Evolutionary conservation across 257 asterid genomes (phyloP).

Genomic region (Mentha longifolia): DNA sequence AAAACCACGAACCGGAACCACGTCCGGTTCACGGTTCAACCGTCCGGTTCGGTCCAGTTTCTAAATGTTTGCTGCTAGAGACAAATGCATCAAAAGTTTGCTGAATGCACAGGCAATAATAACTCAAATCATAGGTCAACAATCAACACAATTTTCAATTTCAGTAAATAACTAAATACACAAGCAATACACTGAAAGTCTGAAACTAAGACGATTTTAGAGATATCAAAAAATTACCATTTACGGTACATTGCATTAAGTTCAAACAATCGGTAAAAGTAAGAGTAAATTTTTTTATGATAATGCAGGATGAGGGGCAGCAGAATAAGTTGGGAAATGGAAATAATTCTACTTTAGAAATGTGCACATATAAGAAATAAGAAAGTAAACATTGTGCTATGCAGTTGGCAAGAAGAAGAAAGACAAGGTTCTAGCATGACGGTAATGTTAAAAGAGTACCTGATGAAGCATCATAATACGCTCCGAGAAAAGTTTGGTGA

Average conservation of each 20-base stretch:
- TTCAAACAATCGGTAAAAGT: constrained; percentile 9
- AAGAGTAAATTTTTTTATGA: background rate
- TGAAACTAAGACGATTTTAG: background rate
- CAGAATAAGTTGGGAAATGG: constrained; percentile 2
- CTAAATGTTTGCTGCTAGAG: too few species aligned
- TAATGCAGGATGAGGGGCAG: constrained; percentile 1
- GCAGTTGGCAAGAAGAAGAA: constrained; percentile 21
- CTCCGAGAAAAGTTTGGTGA: constrained; percentile 68
- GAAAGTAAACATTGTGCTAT: constrained; percentile 4
- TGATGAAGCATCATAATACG: constrained; percentile 72
- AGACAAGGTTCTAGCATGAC: background rate
- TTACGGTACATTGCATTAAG: constrained; percentile 5
- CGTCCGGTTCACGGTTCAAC: too few species aligned
- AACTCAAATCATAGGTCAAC: background rate
- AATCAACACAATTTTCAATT: background rate
- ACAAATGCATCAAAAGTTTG: background rate
- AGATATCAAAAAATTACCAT: background rate
- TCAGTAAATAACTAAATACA: background rate
- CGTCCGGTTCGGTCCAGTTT: too few species aligned
- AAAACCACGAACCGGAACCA: too few species aligned
- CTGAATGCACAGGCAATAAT: background rate
- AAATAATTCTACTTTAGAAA: constrained; percentile 13
- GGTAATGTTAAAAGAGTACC: constrained; percentile 45
- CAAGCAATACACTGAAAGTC: background rate
- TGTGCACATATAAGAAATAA: background rate